phyloP scores from a whole-genome alignment of 164 flowering plant genomes.

The Piper betle region DNA sequence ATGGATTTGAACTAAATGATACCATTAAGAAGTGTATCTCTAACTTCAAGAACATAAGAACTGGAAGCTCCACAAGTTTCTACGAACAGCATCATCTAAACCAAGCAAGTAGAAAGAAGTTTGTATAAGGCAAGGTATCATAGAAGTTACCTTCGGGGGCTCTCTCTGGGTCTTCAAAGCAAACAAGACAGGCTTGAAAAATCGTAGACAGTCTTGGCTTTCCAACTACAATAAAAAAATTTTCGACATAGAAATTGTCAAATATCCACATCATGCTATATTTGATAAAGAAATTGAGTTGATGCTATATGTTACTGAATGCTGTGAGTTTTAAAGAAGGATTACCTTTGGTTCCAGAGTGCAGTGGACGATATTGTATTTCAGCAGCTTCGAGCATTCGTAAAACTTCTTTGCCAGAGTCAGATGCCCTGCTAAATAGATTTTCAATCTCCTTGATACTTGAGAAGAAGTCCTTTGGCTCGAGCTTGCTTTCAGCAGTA shows the following conservation, averaged over 20 bases:
- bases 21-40: too few species aligned
- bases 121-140: neutral
- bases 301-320: too few species aligned
- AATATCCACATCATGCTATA: neutral
- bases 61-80: too few species aligned
- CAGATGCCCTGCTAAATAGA: constrained; percentile 78
- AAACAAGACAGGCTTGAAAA: constrained; percentile 64
- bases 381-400: constrained; percentile 96
- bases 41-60: too few species aligned
- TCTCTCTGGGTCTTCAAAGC: constrained; percentile 59
- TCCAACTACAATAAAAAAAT: constrained; percentile 23
- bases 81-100: neutral
- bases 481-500: constrained; percentile 27
- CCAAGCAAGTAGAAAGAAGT: neutral
- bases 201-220: constrained; percentile 30
- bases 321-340: neutral
- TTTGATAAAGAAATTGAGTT: neutral
- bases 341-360: constrained; percentile 51
- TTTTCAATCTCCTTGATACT: constrained; percentile 75
- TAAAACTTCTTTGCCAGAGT: constrained; percentile 82
- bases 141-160: constrained; percentile 50
- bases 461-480: constrained; percentile 57
- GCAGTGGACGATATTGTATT: constrained; percentile 60
- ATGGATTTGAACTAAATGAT: too few species aligned
- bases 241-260: neutral